Evolutionary conservation across 2,329 filamentous ascomycete species (phyloP).

Genomic region (Xenoacremonium recifei): DNA sequence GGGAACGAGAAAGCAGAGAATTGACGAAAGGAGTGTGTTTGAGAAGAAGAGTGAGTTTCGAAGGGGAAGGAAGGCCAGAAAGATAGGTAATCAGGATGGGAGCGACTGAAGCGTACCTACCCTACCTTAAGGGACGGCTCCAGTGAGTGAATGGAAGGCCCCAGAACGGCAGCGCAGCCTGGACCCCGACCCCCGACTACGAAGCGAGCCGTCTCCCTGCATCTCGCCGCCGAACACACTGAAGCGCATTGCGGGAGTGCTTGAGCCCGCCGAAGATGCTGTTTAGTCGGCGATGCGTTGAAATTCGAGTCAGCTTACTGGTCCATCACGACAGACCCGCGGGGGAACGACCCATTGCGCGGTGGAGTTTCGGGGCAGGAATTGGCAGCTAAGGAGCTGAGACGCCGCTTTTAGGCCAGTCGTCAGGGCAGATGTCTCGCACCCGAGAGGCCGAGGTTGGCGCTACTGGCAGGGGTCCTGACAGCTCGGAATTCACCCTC

Average conservation of each 20-base stretch:
- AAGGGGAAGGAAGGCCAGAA: conserved; percentile 7
- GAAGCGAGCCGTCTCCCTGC: too few relatives aligned
- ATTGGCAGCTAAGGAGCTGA: too few relatives aligned
- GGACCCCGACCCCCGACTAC: too few relatives aligned
- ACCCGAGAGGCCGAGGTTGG: conserved; percentile 20
- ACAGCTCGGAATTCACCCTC: too few relatives aligned
- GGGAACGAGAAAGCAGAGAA: conserved; percentile 4
- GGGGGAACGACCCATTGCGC: conserved; percentile 15
- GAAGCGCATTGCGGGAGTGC: too few relatives aligned
- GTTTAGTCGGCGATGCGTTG: conserved; percentile 13
- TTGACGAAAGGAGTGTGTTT: conserved; percentile 10
- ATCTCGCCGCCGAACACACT: too few relatives aligned
- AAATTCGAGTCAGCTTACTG: conserved; percentile 21
- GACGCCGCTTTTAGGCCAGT: too few relatives aligned
- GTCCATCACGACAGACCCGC: conserved; percentile 2
- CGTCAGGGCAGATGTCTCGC: conserved; percentile 22
- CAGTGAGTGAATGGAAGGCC: neutral
- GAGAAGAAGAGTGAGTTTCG: conserved; percentile 4
- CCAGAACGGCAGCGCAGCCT: too few relatives aligned
- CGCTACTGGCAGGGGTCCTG: too few relatives aligned
- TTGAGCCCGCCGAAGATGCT: too few relatives aligned
- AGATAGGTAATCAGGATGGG: too few relatives aligned
- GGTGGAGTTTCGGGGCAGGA: conserved; percentile 18
- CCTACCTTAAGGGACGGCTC: neutral
- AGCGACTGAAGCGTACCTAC: neutral